phyloP scores from a whole-genome alignment of 768 basidiomycete genomes.

The Termitomyces eurrhizus region DNA sequence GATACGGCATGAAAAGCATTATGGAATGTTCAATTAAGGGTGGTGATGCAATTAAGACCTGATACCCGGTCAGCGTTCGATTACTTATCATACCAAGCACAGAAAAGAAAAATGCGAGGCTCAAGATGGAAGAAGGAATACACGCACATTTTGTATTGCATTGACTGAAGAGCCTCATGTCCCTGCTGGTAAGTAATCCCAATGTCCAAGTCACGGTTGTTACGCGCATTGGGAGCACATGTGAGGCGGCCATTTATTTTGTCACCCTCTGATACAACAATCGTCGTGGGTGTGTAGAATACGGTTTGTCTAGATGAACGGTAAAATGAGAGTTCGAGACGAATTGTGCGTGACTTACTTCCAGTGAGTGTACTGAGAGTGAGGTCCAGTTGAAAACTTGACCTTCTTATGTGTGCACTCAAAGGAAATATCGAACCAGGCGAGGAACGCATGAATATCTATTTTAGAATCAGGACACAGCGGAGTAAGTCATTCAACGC shows the following conservation, averaged over 20 bases:
- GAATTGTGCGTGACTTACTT: constrained; percentile 57
- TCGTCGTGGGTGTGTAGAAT: constrained; percentile 87
- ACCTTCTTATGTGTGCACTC: constrained; percentile 95
- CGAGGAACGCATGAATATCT: constrained; percentile 98
- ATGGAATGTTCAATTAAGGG: neutral
- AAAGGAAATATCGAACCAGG: constrained; percentile 98
- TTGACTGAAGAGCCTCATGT: constrained; percentile 30
- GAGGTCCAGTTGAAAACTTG: constrained; percentile 95
- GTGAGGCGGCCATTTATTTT: constrained; percentile 64
- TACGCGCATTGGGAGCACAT: constrained; percentile 87
- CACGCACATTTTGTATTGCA: constrained; percentile 88
- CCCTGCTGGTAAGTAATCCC: constrained; percentile 61
- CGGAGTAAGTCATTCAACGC: neutral
- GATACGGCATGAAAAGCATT: neutral
- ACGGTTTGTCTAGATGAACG: constrained; percentile 77
- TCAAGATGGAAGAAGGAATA: constrained; percentile 19
- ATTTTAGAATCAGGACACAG: neutral
- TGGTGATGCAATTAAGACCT: constrained; percentile 58
- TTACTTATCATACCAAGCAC: constrained; percentile 21
- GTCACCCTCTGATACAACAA: constrained; percentile 69
- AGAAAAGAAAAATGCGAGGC: constrained; percentile 13
- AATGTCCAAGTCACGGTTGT: constrained; percentile 96
- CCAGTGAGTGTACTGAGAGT: constrained; percentile 95
- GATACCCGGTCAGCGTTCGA: constrained; percentile 62
- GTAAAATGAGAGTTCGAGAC: neutral